phyloP scores from a whole-genome alignment of 139 green algal species.

The Chlamydomonas applanata region DNA sequence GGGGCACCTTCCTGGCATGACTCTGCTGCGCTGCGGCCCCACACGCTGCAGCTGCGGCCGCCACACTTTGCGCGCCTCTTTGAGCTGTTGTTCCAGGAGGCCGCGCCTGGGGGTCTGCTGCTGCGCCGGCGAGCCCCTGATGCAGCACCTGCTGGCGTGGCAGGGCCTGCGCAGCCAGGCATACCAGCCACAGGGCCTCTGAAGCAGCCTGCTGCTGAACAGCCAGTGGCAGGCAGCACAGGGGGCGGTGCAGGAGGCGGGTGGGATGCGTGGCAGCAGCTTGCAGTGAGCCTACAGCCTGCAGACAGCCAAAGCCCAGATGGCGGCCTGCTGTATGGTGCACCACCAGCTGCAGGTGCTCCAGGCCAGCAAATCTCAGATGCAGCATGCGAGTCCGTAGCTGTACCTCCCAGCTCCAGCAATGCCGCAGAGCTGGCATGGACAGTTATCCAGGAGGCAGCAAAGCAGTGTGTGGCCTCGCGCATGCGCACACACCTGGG shows the following conservation, averaged over 20 bases:
- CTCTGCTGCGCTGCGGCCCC: not conserved
- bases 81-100: conserved; percentile 37
- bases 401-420: no score
- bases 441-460: conserved; percentile 52
- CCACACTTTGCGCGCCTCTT: conserved; percentile 52
- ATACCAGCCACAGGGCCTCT: not conserved
- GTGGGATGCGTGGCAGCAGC: conserved; percentile 9
- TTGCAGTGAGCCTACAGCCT: conserved; percentile 12
- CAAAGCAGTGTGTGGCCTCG: conserved; percentile 38
- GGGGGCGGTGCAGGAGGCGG: not conserved
- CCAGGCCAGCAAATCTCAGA: no score
- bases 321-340: not conserved
- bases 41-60: conserved; percentile 13
- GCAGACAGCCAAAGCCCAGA: not conserved
- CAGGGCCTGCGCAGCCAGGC: not conserved
- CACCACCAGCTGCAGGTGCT: not conserved
- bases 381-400: no score
- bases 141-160: not conserved
- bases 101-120: conserved; percentile 1
- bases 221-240: not conserved
- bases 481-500: conserved; percentile 72
- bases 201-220: no score
- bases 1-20: conserved; percentile 1
- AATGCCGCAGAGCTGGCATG: conserved; percentile 15
- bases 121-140: conserved; percentile 7